Evolutionary conservation across 2,329 filamentous ascomycete species (phyloP).

Genomic region (Rhytidhysteron rufulum): DNA sequence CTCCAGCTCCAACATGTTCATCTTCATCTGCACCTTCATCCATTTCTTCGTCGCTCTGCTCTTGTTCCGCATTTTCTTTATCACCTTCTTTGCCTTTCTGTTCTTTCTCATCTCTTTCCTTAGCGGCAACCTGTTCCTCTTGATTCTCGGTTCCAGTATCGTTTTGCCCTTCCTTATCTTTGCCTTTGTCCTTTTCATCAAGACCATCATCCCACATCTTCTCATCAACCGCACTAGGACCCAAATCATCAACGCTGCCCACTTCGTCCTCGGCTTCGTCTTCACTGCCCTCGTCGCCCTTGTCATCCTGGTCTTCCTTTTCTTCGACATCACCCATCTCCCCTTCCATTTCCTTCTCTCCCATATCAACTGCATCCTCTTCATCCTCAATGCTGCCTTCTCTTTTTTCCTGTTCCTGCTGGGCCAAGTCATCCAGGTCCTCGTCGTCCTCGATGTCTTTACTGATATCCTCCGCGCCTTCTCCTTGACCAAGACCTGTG

Average conservation of each 20-base stretch:
- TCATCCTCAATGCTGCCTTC: slow-evolving; percentile 69
- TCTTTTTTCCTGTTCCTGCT: slow-evolving; percentile 66
- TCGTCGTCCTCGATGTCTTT: slow-evolving; percentile 95
- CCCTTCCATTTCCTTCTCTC: slow-evolving; percentile 86
- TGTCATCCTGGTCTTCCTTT: slow-evolving; percentile 57
- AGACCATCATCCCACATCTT: slow-evolving; percentile 94
- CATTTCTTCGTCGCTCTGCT: slow-evolving; percentile 49
- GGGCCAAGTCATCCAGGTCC: slow-evolving; percentile 84
- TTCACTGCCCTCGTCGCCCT: slow-evolving; percentile 42
- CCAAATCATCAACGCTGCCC: slow-evolving; percentile 86
- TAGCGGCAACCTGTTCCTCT: slow-evolving; percentile 43
- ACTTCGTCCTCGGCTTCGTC: slow-evolving; percentile 81
- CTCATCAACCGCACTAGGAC: slow-evolving; percentile 87
- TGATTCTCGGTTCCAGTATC: slow-evolving; percentile 47
- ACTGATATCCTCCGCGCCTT: slow-evolving; percentile 95
- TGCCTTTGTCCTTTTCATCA: slow-evolving; percentile 72
- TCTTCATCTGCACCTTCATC: slow-evolving; percentile 56
- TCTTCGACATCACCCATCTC: slow-evolving; percentile 62
- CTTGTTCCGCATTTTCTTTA: slow-evolving; percentile 55
- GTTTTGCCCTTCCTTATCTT: slow-evolving; percentile 71
- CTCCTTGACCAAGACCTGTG: slow-evolving; percentile 89
- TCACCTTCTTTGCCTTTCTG: slow-evolving; percentile 58
- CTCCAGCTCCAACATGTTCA: slow-evolving; percentile 61
- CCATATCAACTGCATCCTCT: slow-evolving; percentile 87
- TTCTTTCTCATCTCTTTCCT: slow-evolving; percentile 45